phyloP scores from a whole-genome alignment of 1,284 basidiomycete genomes.

The Tremellales sp. region DNA sequence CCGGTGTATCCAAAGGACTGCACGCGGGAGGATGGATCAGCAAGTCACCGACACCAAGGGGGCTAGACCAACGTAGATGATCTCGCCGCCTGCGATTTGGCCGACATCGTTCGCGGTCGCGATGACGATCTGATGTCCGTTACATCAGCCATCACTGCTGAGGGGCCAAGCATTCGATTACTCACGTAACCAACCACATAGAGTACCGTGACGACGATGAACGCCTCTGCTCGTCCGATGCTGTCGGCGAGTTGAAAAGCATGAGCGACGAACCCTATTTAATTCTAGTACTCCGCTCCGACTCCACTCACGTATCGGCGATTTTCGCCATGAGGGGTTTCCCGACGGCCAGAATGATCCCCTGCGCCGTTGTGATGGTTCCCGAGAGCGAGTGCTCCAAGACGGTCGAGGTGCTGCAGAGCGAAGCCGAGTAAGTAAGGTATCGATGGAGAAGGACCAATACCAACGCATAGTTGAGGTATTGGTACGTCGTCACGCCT shows the following conservation, averaged over 20 bases:
- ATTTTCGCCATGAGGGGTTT: constrained; percentile 79
- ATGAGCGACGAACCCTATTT: neutral
- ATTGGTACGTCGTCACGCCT: constrained; percentile 59
- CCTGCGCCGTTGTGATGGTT: constrained; percentile 56
- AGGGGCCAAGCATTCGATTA: constrained; percentile 16
- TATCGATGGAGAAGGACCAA: neutral
- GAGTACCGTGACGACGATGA: constrained; percentile 55
- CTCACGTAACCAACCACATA: constrained; percentile 56
- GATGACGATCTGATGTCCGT: constrained; percentile 59
- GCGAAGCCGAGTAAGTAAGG: neutral
- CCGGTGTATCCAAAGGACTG: constrained; percentile 52
- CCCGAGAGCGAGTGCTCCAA: constrained; percentile 57
- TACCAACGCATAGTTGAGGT: constrained; percentile 58
- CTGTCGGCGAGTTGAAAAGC: constrained; percentile 4
- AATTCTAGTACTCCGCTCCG: no score
- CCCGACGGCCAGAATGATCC: constrained; percentile 59
- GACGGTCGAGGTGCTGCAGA: constrained; percentile 52
- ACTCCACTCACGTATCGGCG: constrained; percentile 56
- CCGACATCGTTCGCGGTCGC: constrained; percentile 60
- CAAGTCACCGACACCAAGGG: neutral
- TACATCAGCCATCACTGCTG: constrained; percentile 1
- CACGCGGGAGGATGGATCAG: neutral
- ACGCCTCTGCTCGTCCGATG: constrained; percentile 55
- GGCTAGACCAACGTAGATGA: constrained; percentile 42
- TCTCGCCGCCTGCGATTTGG: constrained; percentile 56